Evolutionary conservation across 2,329 filamentous ascomycete species (phyloP), one percentile per base, ranked within the genome.

Genomic region (Pyrenochaeta sp.): DNA sequence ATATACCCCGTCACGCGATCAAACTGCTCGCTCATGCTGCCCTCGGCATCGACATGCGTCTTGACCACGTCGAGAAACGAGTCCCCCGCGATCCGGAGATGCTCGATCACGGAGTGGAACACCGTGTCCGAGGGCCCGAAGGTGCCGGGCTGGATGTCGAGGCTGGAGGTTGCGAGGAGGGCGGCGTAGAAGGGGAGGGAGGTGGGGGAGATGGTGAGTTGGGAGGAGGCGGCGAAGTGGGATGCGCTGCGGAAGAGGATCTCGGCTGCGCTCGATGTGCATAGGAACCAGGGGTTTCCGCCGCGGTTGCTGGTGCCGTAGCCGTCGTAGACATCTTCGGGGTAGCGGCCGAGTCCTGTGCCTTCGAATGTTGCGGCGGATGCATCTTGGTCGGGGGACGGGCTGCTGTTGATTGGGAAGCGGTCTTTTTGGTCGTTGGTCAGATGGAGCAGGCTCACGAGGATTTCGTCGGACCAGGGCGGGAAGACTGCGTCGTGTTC

Each of bases 1-100:
- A 73, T 68, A 35, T 53, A 71, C 5, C 74, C 74, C 6, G 60
- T 73, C 13, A 55, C 60, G 3, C 65, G 55, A 52, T 74, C 71
- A 41, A 77, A 75, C 48, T 76, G 73, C 63, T 77, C 74, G 49
- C 72, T 74, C 61, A 77, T 60, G 9, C 58, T 53, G 1, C 74
- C 74, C 14, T 72, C 66, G 0, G 36, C 45, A 42, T 67, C 67
- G 2, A 72, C 62, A 55, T 77, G 72, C 43, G 44, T 63, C 46
- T 64, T 68, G 13, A 77, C 65, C 1, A 74, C 67, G 3, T 67
- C 60, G 11, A 77, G 44, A 40, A 75, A 77, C n/a, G 67, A 64
- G 36, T 77, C 74, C 2, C 67, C 74, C 1, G 65, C 55, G 8
- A 43, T 51, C 18, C 59, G 59, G 30, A 77, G 52, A 14, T 61